Evolutionary conservation across 805 yeast genomes (phyloP), one percentile per base, ranked within the genome.

Genomic region (Candida krabiensis): DNA sequence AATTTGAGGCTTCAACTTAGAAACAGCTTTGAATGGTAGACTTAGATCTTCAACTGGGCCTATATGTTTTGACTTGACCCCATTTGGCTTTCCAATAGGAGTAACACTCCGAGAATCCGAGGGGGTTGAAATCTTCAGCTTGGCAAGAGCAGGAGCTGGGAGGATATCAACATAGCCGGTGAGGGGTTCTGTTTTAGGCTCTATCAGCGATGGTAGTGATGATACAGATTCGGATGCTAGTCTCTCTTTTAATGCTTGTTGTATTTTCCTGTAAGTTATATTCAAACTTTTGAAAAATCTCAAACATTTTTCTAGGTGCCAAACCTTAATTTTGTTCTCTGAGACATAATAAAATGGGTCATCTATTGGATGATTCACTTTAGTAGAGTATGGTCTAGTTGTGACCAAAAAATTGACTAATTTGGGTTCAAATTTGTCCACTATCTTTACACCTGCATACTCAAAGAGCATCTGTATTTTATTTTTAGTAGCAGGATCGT

Each of bases 261-360:
- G 58, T 17, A 58, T 57, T 48, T 58, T 64, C 39, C 69, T 48
- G 54, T 69, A 51, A 33, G 66, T 38, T 56, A 70, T 36, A 69
- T 77, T 63, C 45, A 77, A 60, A 46, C 73, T 70, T 48, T 73
- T 74, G 52, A 77, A 69, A 43, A 77, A 77, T 30, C 81, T 57
- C 46, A 73, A 71, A 16, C 76, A 79, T 56, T 77, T 77, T 42
- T 75, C 80, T 47, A 67, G 74, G 54, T 73, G 77, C 83, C 83
- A 77, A 16, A 76, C 81, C 50, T 77, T 77, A 40, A 75, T 74
- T 43, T 71, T 69, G 30, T 67, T 60, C 14, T 60, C 57, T 27
- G 63, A 56, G 14, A 74, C 79, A 43, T 69, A 66, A 39, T 68
- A 62, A 49, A 74, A 76, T 4, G 71, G 68, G 52, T 77, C 80